phyloP scores from a whole-genome alignment of 495 filamentous ascomycete species.

The Haplographium delicatum region DNA sequence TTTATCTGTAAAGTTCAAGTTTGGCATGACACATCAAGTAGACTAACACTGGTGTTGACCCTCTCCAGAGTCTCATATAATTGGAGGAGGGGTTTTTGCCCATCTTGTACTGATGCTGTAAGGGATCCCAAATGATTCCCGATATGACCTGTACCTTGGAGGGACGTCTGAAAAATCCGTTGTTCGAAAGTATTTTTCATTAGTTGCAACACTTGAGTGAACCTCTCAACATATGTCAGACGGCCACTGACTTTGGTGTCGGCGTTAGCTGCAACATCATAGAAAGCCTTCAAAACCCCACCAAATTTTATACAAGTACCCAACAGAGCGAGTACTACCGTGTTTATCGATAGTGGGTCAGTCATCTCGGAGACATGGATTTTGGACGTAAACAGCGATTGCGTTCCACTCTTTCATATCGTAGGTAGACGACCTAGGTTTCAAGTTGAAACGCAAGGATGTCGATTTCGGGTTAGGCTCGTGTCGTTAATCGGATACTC shows the following conservation, averaged over 20 bases:
- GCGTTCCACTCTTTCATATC: no score
- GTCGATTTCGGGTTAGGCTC: no score
- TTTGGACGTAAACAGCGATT: no score
- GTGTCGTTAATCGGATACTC: no score
- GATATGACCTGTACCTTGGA: conserved; percentile 15
- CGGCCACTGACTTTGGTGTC: conserved; percentile 13
- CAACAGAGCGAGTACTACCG: conserved; percentile 7
- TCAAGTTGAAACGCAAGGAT: no score
- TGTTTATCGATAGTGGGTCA: conserved; percentile 16
- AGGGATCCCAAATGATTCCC: conserved; percentile 14
- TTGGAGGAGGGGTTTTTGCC: conserved; percentile 5
- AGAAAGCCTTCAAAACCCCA: conserved; percentile 10
- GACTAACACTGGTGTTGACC: conserved; percentile 11
- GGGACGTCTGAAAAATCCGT: neutral
- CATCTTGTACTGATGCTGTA: conserved; percentile 13
- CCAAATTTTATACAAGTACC: conserved; percentile 6
- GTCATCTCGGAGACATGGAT: no score
- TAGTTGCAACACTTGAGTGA: conserved; percentile 9
- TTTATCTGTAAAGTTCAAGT: no score
- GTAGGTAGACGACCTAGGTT: no score
- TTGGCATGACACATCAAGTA: no score
- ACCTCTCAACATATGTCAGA: conserved; percentile 15
- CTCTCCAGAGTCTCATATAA: conserved; percentile 9
- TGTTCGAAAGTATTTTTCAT: conserved; percentile 19
- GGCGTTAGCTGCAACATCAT: conserved; percentile 5